Base-by-base conservation (phyloP, 2,329 filamentous ascomycete genomes). In the Fusarium nodosum region DNA sequence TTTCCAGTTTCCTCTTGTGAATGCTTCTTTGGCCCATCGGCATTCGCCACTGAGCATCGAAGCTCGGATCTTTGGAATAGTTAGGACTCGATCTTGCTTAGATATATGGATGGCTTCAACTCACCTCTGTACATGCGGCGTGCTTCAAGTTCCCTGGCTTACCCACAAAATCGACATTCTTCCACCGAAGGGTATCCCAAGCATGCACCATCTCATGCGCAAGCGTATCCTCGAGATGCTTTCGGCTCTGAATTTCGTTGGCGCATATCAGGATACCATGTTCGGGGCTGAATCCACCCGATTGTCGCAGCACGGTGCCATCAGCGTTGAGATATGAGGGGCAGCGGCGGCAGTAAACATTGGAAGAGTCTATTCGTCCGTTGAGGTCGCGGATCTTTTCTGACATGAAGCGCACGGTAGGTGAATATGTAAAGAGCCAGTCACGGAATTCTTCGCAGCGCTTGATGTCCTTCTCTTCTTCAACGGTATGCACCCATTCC, bases 151-250 rank as follows among this genome's bases (percentile, higher is more conserved):
- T 84, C 82, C 82, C 92, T 73, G 48, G 48, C 26, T 86, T 84
- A 7, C 85, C 88, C n/a, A 83, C 80, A 83, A 92, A 93, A 77
- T 98, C 91, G 45, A 97, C 90, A 30, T 63, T 63, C 80, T 97
- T 96, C 84, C 93, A 99, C 68, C 95, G 84, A 73, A 98, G 77
- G 78, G 97, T 92, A 78, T 99, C 96, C 85, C 94, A 98, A 2
- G 94, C 94, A 79, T 99, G 96, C 55, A 99, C 92, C 93, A 99
- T 97, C 83, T 99, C 96, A 80, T 99, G 96, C 30, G 94, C 91
- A 76, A 99, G 84, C 13, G 94, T 97, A 79, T 99, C 96, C 82
- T 99, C 96, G 72, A 97, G 80, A 77, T 97, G 93, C 33, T 90
- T 90, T 60, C 89, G 84, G 77, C 93, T 90, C 62, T 91, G 85